phyloP scores from a whole-genome alignment of 2,329 filamentous ascomycete genomes.

The Botrytis elliptica region DNA sequence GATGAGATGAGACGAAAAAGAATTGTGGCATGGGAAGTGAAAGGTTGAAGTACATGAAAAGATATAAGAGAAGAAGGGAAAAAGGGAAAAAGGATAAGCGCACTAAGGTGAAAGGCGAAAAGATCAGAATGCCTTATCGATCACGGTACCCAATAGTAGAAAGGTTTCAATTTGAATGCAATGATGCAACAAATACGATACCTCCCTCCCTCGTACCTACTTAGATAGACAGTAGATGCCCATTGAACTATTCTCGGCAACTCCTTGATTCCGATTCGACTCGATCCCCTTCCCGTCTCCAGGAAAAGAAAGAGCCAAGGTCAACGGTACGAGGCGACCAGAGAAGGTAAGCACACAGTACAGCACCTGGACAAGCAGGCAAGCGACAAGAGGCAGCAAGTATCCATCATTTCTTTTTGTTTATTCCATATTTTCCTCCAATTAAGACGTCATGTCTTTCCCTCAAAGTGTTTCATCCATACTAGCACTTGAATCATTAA shows the following conservation, averaged over 20 bases:
- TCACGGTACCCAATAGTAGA: background rate
- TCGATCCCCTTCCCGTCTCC: slow-evolving; percentile 11
- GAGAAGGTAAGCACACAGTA: background rate
- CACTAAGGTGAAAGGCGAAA: background rate
- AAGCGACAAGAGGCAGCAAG: slow-evolving; percentile 11
- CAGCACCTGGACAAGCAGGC: background rate
- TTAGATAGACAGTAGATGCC: background rate
- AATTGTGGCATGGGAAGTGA: slow-evolving; percentile 9
- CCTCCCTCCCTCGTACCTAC: background rate
- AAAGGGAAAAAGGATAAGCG: background rate
- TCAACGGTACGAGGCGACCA: background rate
- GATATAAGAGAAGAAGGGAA: background rate
- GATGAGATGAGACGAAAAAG: background rate
- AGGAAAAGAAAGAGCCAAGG: slow-evolving; percentile 5
- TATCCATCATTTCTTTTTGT: background rate
- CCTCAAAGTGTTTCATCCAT: background rate
- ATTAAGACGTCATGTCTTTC: background rate
- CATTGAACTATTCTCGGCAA: background rate
- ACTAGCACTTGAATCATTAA: background rate
- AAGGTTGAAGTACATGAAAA: slow-evolving; percentile 20
- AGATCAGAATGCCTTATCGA: background rate
- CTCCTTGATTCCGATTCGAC: background rate
- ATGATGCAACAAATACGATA: background rate
- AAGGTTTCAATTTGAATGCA: background rate
- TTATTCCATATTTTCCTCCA: background rate